A percentile compares a stretch with the other conserved stretches of the same genome.
Conservation (phyloP, 257 asterid species). For the Plantago major region DNA sequence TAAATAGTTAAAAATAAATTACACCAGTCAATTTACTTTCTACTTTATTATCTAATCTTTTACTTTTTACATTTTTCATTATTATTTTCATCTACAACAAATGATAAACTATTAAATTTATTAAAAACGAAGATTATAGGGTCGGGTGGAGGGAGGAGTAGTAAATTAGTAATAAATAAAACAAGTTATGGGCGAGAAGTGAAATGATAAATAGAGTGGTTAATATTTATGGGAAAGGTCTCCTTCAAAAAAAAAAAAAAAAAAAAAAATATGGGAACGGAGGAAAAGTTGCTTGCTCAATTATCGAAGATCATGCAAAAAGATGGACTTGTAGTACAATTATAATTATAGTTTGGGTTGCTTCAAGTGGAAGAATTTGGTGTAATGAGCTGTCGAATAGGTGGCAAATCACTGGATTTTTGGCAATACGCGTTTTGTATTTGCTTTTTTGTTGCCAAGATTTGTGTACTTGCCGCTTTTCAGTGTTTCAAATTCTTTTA, state of each 20-base stretch:
- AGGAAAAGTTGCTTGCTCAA: background rate
- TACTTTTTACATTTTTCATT: too few species aligned
- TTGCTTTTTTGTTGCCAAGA: background rate
- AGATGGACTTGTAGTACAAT: background rate
- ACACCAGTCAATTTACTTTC: too few species aligned
- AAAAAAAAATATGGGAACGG: background rate
- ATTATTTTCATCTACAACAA: too few species aligned
- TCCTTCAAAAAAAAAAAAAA: too few species aligned
- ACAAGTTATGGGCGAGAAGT: background rate
- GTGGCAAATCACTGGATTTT: constrained; percentile 6
- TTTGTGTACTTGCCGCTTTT: background rate
- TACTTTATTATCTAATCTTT: too few species aligned
- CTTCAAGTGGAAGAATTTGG: constrained; percentile 14
- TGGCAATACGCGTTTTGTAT: constrained; percentile 9
- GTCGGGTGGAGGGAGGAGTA: too few species aligned
- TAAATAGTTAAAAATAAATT: too few species aligned
- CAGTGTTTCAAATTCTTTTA: constrained; percentile 4
- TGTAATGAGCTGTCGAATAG: constrained; percentile 15
- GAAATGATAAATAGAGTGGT: background rate
- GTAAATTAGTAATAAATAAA: too few species aligned
- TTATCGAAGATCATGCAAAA: background rate
- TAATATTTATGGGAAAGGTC: background rate
- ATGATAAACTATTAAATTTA: too few species aligned
- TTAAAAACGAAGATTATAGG: too few species aligned
- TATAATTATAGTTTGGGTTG: background rate